phyloP scores from a whole-genome alignment of 768 basidiomycete genomes.

The Crepidotus variabilis region DNA sequence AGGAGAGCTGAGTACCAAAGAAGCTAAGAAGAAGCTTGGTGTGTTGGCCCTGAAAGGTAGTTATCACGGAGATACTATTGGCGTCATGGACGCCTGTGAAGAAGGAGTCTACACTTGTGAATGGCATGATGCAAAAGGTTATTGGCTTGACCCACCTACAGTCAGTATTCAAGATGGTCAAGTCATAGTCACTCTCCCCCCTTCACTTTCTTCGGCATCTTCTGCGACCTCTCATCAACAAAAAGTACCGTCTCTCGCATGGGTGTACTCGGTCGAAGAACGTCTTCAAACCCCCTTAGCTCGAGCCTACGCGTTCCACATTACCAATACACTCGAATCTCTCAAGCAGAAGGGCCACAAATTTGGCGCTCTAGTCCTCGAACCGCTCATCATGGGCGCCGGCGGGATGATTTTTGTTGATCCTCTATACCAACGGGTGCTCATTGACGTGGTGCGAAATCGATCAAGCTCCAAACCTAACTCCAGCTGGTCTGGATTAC shows the following conservation, averaged over 20 bases:
- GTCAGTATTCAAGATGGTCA: constrained; percentile 64
- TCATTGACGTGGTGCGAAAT: constrained; percentile 77
- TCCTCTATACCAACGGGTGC: constrained; percentile 88
- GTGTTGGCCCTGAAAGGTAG: constrained; percentile 87
- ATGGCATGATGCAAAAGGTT: constrained; percentile 91
- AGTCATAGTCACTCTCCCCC: constrained; percentile 51
- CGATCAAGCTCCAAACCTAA: constrained; percentile 24
- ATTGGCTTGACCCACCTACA: constrained; percentile 90
- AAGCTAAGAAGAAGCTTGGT: constrained; percentile 53
- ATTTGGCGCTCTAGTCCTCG: constrained; percentile 78
- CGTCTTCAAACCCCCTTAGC: constrained; percentile 65
- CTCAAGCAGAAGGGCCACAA: constrained; percentile 38
- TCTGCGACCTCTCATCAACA: constrained; percentile 20
- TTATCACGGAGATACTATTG: constrained; percentile 98
- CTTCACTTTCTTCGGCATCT: constrained; percentile 33
- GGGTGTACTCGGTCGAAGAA: constrained; percentile 65
- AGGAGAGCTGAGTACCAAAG: constrained; percentile 26
- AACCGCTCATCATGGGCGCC: constrained; percentile 91
- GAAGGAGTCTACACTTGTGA: constrained; percentile 93
- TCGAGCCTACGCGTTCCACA: constrained; percentile 53
- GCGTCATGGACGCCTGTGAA: constrained; percentile 92
- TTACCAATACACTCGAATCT: constrained; percentile 46
- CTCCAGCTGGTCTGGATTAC: constrained; percentile 61
- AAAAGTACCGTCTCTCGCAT: constrained; percentile 42
- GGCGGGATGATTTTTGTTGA: constrained; percentile 98